phyloP scores from a whole-genome alignment of 2,329 filamentous ascomycete genomes.

The Hypoxylon sp. region DNA sequence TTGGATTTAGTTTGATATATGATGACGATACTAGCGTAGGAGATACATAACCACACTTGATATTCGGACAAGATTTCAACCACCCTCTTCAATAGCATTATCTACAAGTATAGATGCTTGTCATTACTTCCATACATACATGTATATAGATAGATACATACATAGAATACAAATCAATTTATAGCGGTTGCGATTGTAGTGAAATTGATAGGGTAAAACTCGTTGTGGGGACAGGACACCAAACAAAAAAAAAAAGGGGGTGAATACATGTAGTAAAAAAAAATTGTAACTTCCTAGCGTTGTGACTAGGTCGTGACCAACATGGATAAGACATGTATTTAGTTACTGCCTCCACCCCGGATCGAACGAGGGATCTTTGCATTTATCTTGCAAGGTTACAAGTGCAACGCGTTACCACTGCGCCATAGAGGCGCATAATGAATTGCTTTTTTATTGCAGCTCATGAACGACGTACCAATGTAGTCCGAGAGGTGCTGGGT shows the following conservation, averaged over 20 bases:
- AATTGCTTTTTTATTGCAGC: not conserved
- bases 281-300: constrained; percentile 23
- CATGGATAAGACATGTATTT: constrained; percentile 24
- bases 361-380: constrained; percentile 57
- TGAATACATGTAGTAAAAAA: constrained; percentile 11
- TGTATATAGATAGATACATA: too few species aligned
- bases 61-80: not conserved
- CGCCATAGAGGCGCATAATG: constrained; percentile 51
- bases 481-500: not conserved
- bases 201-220: not conserved
- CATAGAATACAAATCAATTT: not conserved
- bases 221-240: not conserved
- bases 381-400: constrained; percentile 49
- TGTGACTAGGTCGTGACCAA: constrained; percentile 32
- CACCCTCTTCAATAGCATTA: not conserved
- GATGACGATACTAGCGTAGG: not conserved
- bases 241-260: not conserved
- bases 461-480: not conserved
- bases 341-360: constrained; percentile 52
- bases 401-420: constrained; percentile 58
- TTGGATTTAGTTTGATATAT: not conserved
- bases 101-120: not conserved
- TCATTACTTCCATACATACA: not conserved
- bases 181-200: not conserved
- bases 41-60: not conserved